A percentile compares a stretch with the other conserved stretches of the same genome.
Evolutionary conservation across 768 basidiomycete genomes (phyloP).

Genomic region (Lentinula sp.): DNA sequence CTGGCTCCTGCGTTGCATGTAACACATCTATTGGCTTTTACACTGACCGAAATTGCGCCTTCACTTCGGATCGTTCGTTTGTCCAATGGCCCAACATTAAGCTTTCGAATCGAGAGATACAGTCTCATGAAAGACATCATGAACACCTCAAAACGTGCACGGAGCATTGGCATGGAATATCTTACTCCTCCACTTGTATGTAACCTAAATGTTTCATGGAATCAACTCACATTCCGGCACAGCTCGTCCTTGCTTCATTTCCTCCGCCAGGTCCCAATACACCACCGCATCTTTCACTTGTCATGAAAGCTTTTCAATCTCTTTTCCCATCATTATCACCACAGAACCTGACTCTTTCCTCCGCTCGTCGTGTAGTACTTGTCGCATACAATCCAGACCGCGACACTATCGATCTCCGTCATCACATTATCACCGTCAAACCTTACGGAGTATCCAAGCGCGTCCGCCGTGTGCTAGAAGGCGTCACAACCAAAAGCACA

Average conservation of each 20-base stretch:
- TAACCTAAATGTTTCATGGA: neutral
- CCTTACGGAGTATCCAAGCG: slow-evolving; percentile 91
- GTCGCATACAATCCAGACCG: slow-evolving; percentile 85
- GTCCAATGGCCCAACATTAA: slow-evolving; percentile 88
- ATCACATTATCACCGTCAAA: slow-evolving; percentile 93
- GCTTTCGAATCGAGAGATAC: slow-evolving; percentile 89
- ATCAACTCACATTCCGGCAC: slow-evolving; percentile 2
- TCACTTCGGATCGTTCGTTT: slow-evolving; percentile 83
- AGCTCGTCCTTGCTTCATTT: slow-evolving; percentile 92
- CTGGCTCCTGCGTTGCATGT: slow-evolving; percentile 89
- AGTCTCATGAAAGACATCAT: slow-evolving; percentile 83
- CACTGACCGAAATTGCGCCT: slow-evolving; percentile 78
- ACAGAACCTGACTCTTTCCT: slow-evolving; percentile 71
- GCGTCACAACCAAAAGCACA: slow-evolving; percentile 29
- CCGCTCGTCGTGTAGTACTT: slow-evolving; percentile 91
- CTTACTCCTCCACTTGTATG: slow-evolving; percentile 82
- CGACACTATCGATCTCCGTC: slow-evolving; percentile 86
- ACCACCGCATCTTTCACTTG: slow-evolving; percentile 79
- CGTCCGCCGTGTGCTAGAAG: slow-evolving; percentile 81
- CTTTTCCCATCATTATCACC: slow-evolving; percentile 93
- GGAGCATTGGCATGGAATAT: slow-evolving; percentile 83
- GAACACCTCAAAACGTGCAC: slow-evolving; percentile 56
- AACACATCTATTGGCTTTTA: slow-evolving; percentile 90
- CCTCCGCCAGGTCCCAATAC: slow-evolving; percentile 68
- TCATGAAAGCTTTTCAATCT: slow-evolving; percentile 95